Evolutionary conservation across 768 basidiomycete species (phyloP).

Genomic region (Lanmaoa pseudosensibilis): DNA sequence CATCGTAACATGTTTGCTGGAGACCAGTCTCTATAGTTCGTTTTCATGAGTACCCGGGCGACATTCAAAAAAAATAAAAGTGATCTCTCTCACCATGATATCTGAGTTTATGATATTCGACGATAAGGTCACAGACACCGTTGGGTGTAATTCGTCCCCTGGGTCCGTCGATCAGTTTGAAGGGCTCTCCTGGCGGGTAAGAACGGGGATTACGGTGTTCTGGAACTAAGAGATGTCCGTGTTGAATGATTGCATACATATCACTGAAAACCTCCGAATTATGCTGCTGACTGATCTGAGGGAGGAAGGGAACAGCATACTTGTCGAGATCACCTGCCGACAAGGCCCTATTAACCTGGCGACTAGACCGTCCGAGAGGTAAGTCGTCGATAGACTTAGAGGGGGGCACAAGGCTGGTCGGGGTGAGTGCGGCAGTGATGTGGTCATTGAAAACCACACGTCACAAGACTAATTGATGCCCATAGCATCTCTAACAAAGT

Average conservation of each 20-base stretch:
- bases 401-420: too few species aligned
- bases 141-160: conserved; percentile 55
- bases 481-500: too few species aligned
- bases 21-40: conserved; percentile 58
- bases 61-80: too few species aligned
- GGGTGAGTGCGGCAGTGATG: too few species aligned
- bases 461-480: too few species aligned
- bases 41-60: not conserved
- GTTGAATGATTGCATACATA: conserved; percentile 55
- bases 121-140: conserved; percentile 75
- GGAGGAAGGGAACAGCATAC: conserved; percentile 31
- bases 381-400: too few species aligned
- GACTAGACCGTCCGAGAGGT: conserved; percentile 39
- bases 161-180: conserved; percentile 38
- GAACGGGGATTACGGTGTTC: conserved; percentile 46
- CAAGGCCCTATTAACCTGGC: conserved; percentile 29
- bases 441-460: too few species aligned
- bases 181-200: conserved; percentile 43
- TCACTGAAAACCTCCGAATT: conserved; percentile 43
- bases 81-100: conserved; percentile 52
- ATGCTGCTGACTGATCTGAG: too few species aligned
- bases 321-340: conserved; percentile 76
- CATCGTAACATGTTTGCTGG: conserved; percentile 63
- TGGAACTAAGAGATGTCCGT: conserved; percentile 53
- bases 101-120: conserved; percentile 81